These are phyloP conservation scores for Physcomitrium patens DNA, from an alignment of 225 moss, liverwort and hornwort species.

Conservation along the genomic window DNA sequence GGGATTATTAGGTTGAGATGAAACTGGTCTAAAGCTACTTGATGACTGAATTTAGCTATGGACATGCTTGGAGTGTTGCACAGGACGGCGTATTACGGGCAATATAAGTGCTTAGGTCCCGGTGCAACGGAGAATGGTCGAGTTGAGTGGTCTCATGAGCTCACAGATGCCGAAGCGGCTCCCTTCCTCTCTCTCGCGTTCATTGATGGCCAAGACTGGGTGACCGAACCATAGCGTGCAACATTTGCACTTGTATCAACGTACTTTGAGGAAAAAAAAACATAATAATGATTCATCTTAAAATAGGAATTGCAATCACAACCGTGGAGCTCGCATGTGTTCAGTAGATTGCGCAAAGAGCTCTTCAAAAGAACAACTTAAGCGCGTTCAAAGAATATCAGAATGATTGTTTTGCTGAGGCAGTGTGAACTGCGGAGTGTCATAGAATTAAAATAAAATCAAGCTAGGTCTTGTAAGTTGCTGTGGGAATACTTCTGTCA, in stretches of 20 bases:
- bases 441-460: too few relatives aligned
- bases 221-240: slow-evolving; percentile 31
- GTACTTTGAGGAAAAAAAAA: background rate
- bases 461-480: too few relatives aligned
- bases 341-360: background rate
- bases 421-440: too few relatives aligned
- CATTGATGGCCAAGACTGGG: slow-evolving; percentile 52
- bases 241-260: background rate
- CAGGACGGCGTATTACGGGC: slow-evolving; percentile 62
- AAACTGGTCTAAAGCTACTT: too few relatives aligned
- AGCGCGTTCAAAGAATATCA: too few relatives aligned
- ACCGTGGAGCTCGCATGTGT: background rate
- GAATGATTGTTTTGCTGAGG: too few relatives aligned
- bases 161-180: slow-evolving; percentile 58
- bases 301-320: background rate
- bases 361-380: too few relatives aligned
- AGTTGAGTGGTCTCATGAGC: slow-evolving; percentile 62
- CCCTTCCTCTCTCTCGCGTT: slow-evolving; percentile 56
- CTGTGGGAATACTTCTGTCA: too few relatives aligned
- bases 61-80: background rate
- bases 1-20: background rate
- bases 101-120: slow-evolving; percentile 60
- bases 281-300: background rate
- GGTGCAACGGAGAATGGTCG: slow-evolving; percentile 54
- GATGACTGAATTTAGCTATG: background rate